Percentiles rank a stretch among this genome's conserved stretches.
Conservation (phyloP, 495 filamentous ascomycete genomes). For the Amorphotheca resinae region DNA sequence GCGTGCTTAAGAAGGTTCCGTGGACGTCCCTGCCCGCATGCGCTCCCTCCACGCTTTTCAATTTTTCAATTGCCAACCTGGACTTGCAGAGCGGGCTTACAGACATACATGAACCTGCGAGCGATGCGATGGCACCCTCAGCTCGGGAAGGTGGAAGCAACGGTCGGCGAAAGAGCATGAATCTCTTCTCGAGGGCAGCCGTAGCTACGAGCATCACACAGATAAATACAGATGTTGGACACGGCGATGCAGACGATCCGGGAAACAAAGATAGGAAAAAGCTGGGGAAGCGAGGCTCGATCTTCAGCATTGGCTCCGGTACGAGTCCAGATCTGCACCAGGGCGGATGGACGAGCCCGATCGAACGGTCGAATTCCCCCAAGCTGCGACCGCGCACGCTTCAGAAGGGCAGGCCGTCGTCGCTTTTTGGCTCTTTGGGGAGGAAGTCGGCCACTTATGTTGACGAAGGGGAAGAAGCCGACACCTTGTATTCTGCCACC, state of each 20-base stretch:
- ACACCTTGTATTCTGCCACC: constrained; percentile 4
- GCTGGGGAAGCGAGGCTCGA: constrained; percentile 9
- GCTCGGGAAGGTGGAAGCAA: neutral
- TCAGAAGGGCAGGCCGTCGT: constrained; percentile 17
- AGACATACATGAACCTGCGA: neutral
- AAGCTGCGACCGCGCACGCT: constrained; percentile 15
- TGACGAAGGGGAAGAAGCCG: constrained; percentile 13
- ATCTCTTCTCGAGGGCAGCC: constrained; percentile 8
- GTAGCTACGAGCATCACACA: constrained; percentile 3
- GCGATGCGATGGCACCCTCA: constrained; percentile 8
- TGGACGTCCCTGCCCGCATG: neutral
- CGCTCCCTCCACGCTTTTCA: no score
- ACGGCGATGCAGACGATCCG: constrained; percentile 4
- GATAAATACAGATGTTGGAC: constrained; percentile 10
- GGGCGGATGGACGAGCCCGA: constrained; percentile 13
- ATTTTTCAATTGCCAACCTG: neutral
- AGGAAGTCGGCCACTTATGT: constrained; percentile 11
- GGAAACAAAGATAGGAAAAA: constrained; percentile 14
- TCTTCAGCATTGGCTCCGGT: constrained; percentile 15
- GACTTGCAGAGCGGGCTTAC: constrained; percentile 3
- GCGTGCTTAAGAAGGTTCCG: no score
- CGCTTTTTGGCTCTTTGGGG: constrained; percentile 20
- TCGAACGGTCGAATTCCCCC: constrained; percentile 9
- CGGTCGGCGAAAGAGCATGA: constrained; percentile 15
- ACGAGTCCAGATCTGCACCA: constrained; percentile 6